These are phyloP conservation scores for Jamesozyma piceae DNA, from an alignment of 805 yeast genomes.

Conservation along the genomic window DNA sequence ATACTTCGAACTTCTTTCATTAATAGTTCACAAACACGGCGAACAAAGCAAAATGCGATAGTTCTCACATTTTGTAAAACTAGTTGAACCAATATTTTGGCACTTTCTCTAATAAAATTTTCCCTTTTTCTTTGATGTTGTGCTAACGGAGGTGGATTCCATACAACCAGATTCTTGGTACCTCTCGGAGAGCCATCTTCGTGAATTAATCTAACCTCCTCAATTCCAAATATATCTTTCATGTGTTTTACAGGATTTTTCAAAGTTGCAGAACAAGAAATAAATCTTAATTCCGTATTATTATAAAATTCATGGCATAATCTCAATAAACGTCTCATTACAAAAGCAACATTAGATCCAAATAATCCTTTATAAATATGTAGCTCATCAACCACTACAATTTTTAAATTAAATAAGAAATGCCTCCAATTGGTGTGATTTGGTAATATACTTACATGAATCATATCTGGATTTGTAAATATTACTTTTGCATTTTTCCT, in stretches of 20 bases:
- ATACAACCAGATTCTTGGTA: conserved; percentile 59
- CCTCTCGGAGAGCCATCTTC: conserved; percentile 90
- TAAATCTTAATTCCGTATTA: conserved; percentile 49
- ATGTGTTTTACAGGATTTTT: conserved; percentile 66
- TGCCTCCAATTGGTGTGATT: conserved; percentile 63
- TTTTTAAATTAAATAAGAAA: conserved; percentile 54
- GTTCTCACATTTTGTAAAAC: conserved; percentile 60
- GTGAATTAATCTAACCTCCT: conserved; percentile 45
- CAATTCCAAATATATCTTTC: conserved; percentile 63
- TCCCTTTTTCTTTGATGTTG: conserved; percentile 49
- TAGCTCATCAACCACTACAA: conserved; percentile 73
- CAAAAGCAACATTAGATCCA: conserved; percentile 84
- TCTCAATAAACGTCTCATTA: conserved; percentile 71
- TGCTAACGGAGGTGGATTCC: conserved; percentile 77
- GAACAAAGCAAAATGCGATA: conserved; percentile 81
- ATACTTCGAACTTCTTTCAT: conserved; percentile 72
- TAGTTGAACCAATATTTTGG: conserved; percentile 59
- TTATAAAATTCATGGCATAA: conserved; percentile 30
- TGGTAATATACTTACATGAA: conserved; percentile 80
- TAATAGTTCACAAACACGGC: conserved; percentile 76
- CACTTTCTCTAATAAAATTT: conserved; percentile 66
- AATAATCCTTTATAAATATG: conserved; percentile 86
- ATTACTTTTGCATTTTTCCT: conserved; percentile 64
- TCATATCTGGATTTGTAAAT: conserved; percentile 91
- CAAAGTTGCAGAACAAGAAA: conserved; percentile 92